Conservation (phyloP, 768 basidiomycete genomes). For the Suillus occidentalis region DNA sequence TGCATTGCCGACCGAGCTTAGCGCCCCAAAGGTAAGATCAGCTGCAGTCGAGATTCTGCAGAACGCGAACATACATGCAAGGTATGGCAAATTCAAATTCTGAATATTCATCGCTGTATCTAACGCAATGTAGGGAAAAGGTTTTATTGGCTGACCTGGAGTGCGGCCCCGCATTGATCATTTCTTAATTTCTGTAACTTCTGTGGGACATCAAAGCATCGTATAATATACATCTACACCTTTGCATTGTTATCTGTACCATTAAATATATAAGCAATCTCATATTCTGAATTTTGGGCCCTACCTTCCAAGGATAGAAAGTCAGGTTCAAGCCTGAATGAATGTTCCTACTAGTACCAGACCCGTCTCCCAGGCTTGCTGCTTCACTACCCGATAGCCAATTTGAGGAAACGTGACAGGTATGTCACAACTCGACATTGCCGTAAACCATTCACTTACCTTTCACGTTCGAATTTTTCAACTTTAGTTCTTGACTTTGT, state of each 20-base stretch:
- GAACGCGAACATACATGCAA: conserved; percentile 40
- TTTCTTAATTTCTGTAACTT: conserved; percentile 40
- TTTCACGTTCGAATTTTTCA: conserved; percentile 17
- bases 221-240: conserved; percentile 9
- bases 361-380: background rate
- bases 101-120: conserved; percentile 7
- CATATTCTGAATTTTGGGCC: background rate
- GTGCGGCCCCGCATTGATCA: conserved; percentile 53
- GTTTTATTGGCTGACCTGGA: conserved; percentile 52
- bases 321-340: background rate
- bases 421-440: conserved; percentile 32
- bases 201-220: conserved; percentile 4
- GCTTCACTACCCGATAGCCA: no score
- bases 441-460: conserved; percentile 23
- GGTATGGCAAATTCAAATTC: conserved; percentile 32
- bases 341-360: no score
- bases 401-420: background rate
- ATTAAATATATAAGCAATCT: background rate
- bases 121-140: conserved; percentile 38
- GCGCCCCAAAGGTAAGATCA: conserved; percentile 41
- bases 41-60: conserved; percentile 47
- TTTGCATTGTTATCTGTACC: conserved; percentile 11
- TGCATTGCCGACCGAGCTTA: conserved; percentile 45
- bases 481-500: conserved; percentile 23
- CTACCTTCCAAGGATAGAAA: background rate